phyloP scores from a whole-genome alignment of 495 filamentous ascomycete species.

The Penicillium pulvis region DNA sequence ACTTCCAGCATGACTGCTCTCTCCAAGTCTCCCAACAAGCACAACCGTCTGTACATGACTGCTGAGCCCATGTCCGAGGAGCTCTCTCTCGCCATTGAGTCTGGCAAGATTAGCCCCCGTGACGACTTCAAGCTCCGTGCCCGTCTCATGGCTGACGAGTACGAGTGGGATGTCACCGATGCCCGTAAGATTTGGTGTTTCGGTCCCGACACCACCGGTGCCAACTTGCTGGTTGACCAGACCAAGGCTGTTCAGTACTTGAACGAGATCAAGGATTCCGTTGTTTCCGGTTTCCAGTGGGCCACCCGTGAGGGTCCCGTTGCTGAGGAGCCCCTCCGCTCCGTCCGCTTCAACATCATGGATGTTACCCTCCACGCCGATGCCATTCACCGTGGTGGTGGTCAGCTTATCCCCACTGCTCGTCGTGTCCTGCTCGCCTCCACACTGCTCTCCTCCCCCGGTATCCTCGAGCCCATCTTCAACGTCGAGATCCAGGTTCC shows the following conservation, averaged over 20 bases:
- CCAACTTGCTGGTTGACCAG: slow-evolving; percentile 98
- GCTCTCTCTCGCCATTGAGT: slow-evolving; percentile 85
- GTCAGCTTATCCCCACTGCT: slow-evolving; percentile 96
- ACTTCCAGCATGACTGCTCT: slow-evolving; percentile 91
- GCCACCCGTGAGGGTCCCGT: slow-evolving; percentile 96
- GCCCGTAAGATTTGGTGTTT: slow-evolving; percentile 99
- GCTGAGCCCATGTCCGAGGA: slow-evolving; percentile 91
- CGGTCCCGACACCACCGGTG: slow-evolving; percentile 94
- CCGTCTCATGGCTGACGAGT: slow-evolving; percentile 93
- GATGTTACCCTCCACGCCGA: slow-evolving; percentile 99
- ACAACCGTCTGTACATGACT: slow-evolving; percentile 98
- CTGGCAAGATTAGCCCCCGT: slow-evolving; percentile 88
- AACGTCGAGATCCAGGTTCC: slow-evolving; percentile 99
- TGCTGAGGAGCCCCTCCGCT: slow-evolving; percentile 97
- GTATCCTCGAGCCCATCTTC: slow-evolving; percentile 95
- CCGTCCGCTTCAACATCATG: slow-evolving; percentile 96
- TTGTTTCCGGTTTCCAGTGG: slow-evolving; percentile 99
- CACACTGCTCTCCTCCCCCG: slow-evolving; percentile 84
- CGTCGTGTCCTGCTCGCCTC: slow-evolving; percentile 97
- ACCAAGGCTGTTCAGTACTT: slow-evolving; percentile 99
- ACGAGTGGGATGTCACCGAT: slow-evolving; percentile 99
- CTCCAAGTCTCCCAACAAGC: slow-evolving; percentile 99
- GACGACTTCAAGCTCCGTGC: slow-evolving; percentile 99
- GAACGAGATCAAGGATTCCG: slow-evolving; percentile 99
- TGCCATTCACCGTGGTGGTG: slow-evolving; percentile 99